Evolutionary conservation across 2,329 filamentous ascomycete genomes (phyloP).

Genomic region (Stemphylium vesicarium): DNA sequence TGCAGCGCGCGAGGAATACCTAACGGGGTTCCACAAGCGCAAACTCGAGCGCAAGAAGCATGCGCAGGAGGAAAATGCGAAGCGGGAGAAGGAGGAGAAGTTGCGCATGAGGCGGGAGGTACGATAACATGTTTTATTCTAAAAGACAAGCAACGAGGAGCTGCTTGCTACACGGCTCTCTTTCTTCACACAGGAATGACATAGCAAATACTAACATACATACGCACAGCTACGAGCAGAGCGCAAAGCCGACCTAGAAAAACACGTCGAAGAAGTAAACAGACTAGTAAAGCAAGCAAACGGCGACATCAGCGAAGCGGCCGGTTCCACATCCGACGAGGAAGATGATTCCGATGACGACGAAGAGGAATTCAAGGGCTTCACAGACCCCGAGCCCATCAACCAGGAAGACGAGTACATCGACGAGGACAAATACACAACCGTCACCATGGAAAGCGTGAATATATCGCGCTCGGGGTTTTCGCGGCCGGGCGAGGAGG

Average conservation of each 20-base stretch:
- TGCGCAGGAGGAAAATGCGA: conserved; percentile 80
- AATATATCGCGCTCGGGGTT: conserved; percentile 78
- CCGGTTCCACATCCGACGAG: conserved; percentile 47
- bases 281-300: conserved; percentile 69
- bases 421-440: conserved; percentile 95
- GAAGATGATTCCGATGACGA: conserved; percentile 62
- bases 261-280: conserved; percentile 80
- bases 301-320: conserved; percentile 41
- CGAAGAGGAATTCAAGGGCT: conserved; percentile 58
- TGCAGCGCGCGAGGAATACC: conserved; percentile 79
- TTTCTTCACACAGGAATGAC: background rate
- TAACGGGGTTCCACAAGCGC: conserved; percentile 97
- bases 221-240: conserved; percentile 76
- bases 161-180: background rate
- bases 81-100: conserved; percentile 78
- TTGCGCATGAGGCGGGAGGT: conserved; percentile 78
- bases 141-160: no score
- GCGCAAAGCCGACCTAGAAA: conserved; percentile 78
- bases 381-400: conserved; percentile 61
- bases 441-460: conserved; percentile 90
- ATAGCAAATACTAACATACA: background rate
- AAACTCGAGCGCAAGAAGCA: conserved; percentile 84
- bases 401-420: conserved; percentile 93
- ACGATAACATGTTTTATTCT: conserved; percentile 28
- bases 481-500: conserved; percentile 56